Evolutionary conservation across 805 yeast genomes (phyloP).

Genomic region (Ogataea nonfermentans): DNA sequence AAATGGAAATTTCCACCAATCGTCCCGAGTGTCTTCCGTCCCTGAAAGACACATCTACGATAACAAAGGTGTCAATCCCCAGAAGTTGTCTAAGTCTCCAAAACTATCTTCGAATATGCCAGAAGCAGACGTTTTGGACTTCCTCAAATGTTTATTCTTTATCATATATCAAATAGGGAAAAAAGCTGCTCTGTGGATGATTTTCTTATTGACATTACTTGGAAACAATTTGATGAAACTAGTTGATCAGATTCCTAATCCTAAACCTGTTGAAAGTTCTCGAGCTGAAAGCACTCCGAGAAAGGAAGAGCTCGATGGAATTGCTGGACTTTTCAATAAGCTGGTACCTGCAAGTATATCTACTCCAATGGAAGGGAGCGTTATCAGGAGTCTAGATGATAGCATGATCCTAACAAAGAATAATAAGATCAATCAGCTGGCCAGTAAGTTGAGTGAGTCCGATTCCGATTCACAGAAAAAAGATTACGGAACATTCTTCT

Average conservation of each 20-base stretch:
- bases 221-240: constrained; percentile 16
- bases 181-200: constrained; percentile 26
- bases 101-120: constrained; percentile 5
- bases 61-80: constrained; percentile 5
- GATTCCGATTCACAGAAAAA: neutral
- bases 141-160: constrained; percentile 22
- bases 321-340: constrained; percentile 18
- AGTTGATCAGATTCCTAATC: constrained; percentile 28
- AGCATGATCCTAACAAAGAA: constrained; percentile 15
- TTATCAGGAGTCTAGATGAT: constrained; percentile 11
- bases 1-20: constrained; percentile 10
- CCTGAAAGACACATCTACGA: constrained; percentile 1
- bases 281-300: constrained; percentile 14
- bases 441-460: constrained; percentile 13
- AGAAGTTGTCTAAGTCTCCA: neutral
- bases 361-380: constrained; percentile 17
- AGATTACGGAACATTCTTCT: constrained; percentile 32
- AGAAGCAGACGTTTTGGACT: constrained; percentile 26
- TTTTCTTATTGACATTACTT: constrained; percentile 20
- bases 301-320: constrained; percentile 11
- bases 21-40: constrained; percentile 15
- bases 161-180: constrained; percentile 22
- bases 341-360: constrained; percentile 23
- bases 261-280: constrained; percentile 12
- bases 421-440: constrained; percentile 18